Evolutionary conservation across 108 stramenopile species (phyloP), one percentile per base, ranked within the genome.

Genomic region (Cyclostephanos tholiformis): DNA sequence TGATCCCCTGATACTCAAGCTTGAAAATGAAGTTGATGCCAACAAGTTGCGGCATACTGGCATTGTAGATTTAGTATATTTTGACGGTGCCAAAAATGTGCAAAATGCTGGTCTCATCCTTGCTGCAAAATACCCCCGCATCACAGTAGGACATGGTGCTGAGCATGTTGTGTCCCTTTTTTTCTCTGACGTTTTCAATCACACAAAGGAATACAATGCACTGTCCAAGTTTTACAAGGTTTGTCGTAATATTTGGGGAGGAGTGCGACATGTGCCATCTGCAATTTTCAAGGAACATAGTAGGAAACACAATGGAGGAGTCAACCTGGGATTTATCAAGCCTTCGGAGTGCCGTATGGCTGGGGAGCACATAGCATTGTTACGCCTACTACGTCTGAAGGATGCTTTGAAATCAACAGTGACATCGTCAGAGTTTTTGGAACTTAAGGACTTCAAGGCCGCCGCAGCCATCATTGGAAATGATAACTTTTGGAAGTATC

Each of bases 331-430:
- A 23, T n/a, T n/a, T n/a, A n/a, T n/a, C n/a, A n/a, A n/a, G n/a
- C n/a, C n/a, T n/a, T n/a, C n/a, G n/a, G n/a, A 67, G 27, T 67
- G 66, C 50, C 41, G 49, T n/a, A 67, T 67, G 66, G 50, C 26
- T 26, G 49, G 56, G 12, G 19, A 25, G 23, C 56, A 57, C 12
- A 57, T 25, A 25, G 56, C 56, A 12, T 26, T 57, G 25, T 57
- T 57, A 25, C 56, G 25, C 25, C 23, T 58, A 6, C 57, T 58
- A 11, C 29, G 27, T 11, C 57, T 58, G 2, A 58, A 58, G 27
- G 27, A 26, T 32, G 57, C 57, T 4, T 30, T 58, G 27, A 26
- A 32, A 12, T 26, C 57, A 26, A 58, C 57, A 3, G 30, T 58
- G 5, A 58, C 29, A 11, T 58, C 57, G 13, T 0, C 29, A 17